Percentiles rank a stretch among this genome's conserved stretches.
Conservation (phyloP, 805 yeast genomes). For the Metschnikowia peoriensis region DNA sequence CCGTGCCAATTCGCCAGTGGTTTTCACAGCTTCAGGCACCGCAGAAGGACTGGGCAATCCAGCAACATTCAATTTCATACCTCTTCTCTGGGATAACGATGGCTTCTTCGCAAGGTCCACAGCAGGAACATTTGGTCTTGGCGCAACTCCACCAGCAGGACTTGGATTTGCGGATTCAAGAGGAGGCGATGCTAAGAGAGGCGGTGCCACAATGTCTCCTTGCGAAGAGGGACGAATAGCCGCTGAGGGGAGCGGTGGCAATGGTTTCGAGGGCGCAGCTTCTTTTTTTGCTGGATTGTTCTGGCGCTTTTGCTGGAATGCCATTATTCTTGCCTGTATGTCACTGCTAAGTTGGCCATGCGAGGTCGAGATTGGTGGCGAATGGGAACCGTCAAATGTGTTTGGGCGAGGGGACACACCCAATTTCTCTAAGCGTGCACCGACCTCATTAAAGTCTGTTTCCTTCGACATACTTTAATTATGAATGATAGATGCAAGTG, state of each 20-base stretch:
- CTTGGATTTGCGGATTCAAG: not conserved
- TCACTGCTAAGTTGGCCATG: conserved; percentile 54
- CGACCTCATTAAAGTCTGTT: conserved; percentile 13
- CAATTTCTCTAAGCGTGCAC: conserved; percentile 15
- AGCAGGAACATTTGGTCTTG: not conserved
- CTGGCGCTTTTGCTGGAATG: conserved; percentile 77
- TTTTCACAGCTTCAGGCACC: conserved; percentile 15
- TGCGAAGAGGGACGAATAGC: conserved; percentile 13
- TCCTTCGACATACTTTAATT: conserved; percentile 10
- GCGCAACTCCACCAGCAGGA: conserved; percentile 2
- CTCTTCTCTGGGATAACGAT: conserved; percentile 53
- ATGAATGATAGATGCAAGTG: too few species aligned
- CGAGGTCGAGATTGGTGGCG: conserved; percentile 20
- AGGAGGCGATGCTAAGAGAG: conserved; percentile 14
- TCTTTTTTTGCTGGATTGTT: conserved; percentile 14
- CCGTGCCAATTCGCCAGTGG: conserved; percentile 37
- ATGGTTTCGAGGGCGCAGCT: conserved; percentile 9
- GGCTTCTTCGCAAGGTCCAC: conserved; percentile 33
- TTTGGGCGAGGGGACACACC: conserved; percentile 13
- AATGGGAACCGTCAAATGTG: conserved; percentile 17
- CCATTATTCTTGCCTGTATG: conserved; percentile 81
- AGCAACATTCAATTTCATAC: conserved; percentile 48
- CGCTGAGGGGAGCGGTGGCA: conserved; percentile 17
- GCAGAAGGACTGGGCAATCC: conserved; percentile 20
- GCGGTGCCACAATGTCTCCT: conserved; percentile 4